A percentile compares a stretch with the other conserved stretches of the same genome.
Evolutionary conservation across 371 early-diverging fungal species (phyloP).

Genomic region (Apophysomyces variabilis): DNA sequence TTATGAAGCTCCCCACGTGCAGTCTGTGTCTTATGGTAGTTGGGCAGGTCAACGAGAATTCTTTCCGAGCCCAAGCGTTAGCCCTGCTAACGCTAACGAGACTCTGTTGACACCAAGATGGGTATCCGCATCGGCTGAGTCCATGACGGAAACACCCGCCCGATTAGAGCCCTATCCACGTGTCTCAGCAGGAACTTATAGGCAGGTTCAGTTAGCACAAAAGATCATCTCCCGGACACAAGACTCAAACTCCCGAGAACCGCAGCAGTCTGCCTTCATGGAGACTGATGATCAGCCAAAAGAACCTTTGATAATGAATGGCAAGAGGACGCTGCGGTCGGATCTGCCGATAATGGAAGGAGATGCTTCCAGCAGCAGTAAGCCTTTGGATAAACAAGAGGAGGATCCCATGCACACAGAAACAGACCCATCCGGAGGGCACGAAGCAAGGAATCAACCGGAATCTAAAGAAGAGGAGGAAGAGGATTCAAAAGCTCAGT

Average conservation of each 20-base stretch:
- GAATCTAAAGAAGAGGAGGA: not conserved
- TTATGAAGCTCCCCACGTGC: constrained; percentile 1
- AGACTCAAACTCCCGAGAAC: not conserved
- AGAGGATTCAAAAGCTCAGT: not conserved
- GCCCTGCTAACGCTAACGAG: not conserved
- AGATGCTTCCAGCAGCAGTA: not conserved
- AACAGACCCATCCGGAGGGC: not conserved
- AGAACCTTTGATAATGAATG: constrained; percentile 1
- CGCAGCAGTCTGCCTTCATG: constrained; percentile 12
- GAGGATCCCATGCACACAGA: not conserved
- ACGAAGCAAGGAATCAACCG: not conserved
- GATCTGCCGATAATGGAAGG: not conserved
- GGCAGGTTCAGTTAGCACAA: constrained; percentile 2
- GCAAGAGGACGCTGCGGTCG: constrained; percentile 8
- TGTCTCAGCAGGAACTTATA: not conserved
- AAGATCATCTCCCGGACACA: constrained; percentile 2
- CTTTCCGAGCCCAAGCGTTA: not conserved
- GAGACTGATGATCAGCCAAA: constrained; percentile 1
- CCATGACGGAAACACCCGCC: not conserved
- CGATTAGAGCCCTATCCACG: constrained; percentile 6
- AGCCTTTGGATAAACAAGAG: not conserved
- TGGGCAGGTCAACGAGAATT: constrained; percentile 3
- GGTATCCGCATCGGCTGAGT: not conserved
- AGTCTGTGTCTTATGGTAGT: not conserved
- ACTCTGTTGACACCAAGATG: not conserved